Conservation (phyloP, 1,139 yeast genomes). For the Debaryomyces singareniensis region DNA sequence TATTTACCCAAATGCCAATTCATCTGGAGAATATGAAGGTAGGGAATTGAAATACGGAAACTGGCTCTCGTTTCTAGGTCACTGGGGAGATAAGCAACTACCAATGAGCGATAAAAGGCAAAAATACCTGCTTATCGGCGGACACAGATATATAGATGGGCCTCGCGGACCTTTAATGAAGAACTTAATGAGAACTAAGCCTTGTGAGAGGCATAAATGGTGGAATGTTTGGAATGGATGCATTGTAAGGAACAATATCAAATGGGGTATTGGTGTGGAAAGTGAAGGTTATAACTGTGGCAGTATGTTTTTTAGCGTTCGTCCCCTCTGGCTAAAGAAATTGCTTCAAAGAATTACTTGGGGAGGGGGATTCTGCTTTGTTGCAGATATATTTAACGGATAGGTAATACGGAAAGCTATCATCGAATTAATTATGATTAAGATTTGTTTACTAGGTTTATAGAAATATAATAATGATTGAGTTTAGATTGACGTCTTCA, state of each 20-base stretch:
- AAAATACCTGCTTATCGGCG: constrained; percentile 72
- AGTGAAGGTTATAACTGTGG: constrained; percentile 74
- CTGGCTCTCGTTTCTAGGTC: constrained; percentile 78
- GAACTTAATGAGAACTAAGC: constrained; percentile 57
- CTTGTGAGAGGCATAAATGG: constrained; percentile 87
- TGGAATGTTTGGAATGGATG: constrained; percentile 78
- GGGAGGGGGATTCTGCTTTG: constrained; percentile 65
- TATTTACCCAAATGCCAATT: constrained; percentile 38
- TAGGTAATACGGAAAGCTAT: no score
- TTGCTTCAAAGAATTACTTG: constrained; percentile 51
- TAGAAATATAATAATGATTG: no score
- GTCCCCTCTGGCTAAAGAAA: constrained; percentile 43
- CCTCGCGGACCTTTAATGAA: constrained; percentile 86
- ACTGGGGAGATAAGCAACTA: constrained; percentile 85
- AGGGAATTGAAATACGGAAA: constrained; percentile 61
- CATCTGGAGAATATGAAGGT: constrained; percentile 30
- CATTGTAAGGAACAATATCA: constrained; percentile 63
- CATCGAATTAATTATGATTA: no score
- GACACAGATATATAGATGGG: constrained; percentile 85
- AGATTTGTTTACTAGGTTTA: no score
- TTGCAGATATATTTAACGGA: constrained; percentile 55
- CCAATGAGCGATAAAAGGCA: constrained; percentile 69
- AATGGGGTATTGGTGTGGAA: constrained; percentile 85
- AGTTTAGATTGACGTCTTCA: no score
- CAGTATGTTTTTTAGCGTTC: constrained; percentile 44